A percentile compares a stretch with the other conserved stretches of the same genome.
phyloP scores from a whole-genome alignment of 768 basidiomycete genomes.

The Psilocybe subaeruginosa region DNA sequence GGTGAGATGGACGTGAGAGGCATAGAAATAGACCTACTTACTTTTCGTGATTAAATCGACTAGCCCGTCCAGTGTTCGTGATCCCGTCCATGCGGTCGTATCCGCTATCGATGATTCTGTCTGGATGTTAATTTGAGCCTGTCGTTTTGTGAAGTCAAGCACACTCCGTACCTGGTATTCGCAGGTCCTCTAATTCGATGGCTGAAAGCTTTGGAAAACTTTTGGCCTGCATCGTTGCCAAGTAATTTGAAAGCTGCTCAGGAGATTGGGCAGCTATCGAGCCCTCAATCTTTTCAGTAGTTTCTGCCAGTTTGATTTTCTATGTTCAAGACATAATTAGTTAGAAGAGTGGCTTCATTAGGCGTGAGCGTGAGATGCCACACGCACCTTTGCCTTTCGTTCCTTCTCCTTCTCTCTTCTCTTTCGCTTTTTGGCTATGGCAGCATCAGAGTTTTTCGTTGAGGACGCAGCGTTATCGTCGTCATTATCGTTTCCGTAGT shows the following conservation, averaged over 20 bases:
- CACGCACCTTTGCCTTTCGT: constrained; percentile 64
- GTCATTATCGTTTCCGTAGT: constrained; percentile 29
- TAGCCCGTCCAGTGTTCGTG: constrained; percentile 72
- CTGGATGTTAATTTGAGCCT: constrained; percentile 52
- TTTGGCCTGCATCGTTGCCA: constrained; percentile 69
- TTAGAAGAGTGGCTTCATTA: background rate
- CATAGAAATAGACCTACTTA: constrained; percentile 31
- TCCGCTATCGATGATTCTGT: constrained; percentile 76
- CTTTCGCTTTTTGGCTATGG: constrained; percentile 67
- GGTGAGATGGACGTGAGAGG: background rate
- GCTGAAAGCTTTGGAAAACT: constrained; percentile 68
- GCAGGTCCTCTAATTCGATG: constrained; percentile 80
- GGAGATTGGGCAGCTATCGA: constrained; percentile 64
- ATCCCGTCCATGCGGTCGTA: constrained; percentile 72
- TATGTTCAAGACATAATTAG: constrained; percentile 27
- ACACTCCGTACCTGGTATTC: constrained; percentile 70
- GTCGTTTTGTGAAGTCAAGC: constrained; percentile 19
- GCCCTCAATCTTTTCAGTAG: constrained; percentile 35
- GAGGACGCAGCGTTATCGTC: constrained; percentile 14
- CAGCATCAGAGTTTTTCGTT: constrained; percentile 20
- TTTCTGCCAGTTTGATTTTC: constrained; percentile 68
- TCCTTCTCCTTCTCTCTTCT: constrained; percentile 76
- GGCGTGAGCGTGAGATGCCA: background rate
- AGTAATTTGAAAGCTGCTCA: constrained; percentile 58
- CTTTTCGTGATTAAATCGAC: constrained; percentile 78